phyloP scores from a whole-genome alignment of 1,284 basidiomycete genomes.

The Cryptococcus deneoformans region DNA sequence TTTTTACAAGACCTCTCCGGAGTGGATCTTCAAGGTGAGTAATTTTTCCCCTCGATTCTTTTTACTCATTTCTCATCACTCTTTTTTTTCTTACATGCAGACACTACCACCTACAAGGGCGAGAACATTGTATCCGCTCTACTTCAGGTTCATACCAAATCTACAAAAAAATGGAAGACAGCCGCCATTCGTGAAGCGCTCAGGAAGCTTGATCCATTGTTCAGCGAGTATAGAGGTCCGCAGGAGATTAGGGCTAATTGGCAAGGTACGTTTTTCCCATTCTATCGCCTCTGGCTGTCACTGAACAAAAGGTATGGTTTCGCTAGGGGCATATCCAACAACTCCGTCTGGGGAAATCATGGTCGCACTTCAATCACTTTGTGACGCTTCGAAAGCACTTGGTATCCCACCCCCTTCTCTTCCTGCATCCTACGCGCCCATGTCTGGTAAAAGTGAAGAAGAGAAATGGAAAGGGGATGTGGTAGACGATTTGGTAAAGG shows the following conservation, averaged over 20 bases:
- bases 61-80: no score
- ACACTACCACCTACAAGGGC: not conserved
- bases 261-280: not conserved
- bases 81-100: not conserved
- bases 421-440: no score
- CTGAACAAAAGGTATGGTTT: not conserved
- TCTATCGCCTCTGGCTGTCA: not conserved
- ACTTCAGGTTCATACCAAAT: slow-evolving; percentile 11
- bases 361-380: slow-evolving; percentile 34
- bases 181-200: slow-evolving; percentile 21
- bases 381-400: slow-evolving; percentile 25
- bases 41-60: no score
- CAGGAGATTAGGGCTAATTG: not conserved
- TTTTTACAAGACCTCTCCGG: slow-evolving; percentile 30
- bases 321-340: not conserved
- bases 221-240: not conserved
- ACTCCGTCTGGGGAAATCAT: slow-evolving; percentile 11
- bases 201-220: slow-evolving; percentile 23
- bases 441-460: no score
- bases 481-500: no score
- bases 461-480: no score
- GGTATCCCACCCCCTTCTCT: slow-evolving; percentile 24
- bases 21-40: no score
- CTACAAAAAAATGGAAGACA: slow-evolving; percentile 26
- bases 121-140: slow-evolving; percentile 5